These are phyloP conservation scores for Kazachstania viticola DNA, from an alignment of 805 yeast genomes.

Conservation along the genomic window DNA sequence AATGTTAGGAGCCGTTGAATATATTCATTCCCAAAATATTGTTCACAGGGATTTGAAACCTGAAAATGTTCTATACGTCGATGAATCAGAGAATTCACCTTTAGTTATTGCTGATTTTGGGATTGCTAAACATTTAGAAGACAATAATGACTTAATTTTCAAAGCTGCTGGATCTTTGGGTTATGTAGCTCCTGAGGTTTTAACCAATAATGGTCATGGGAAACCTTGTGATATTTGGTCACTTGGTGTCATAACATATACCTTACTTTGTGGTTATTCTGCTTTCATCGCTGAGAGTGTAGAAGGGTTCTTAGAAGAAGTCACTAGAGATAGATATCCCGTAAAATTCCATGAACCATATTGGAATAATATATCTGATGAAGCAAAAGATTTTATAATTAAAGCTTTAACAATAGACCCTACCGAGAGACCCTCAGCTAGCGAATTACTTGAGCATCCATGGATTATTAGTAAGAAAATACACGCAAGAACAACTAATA, in stretches of 20 bases:
- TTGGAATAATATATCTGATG: slow-evolving; percentile 72
- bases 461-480: slow-evolving; percentile 55
- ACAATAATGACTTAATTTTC: slow-evolving; percentile 48
- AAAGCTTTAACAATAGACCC: slow-evolving; percentile 62
- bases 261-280: slow-evolving; percentile 82
- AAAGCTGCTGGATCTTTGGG: slow-evolving; percentile 89
- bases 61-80: slow-evolving; percentile 72
- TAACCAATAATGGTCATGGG: slow-evolving; percentile 76
- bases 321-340: slow-evolving; percentile 51
- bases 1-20: slow-evolving; percentile 64
- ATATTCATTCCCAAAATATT: slow-evolving; percentile 63
- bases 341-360: slow-evolving; percentile 80
- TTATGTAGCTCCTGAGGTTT: slow-evolving; percentile 93
- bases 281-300: slow-evolving; percentile 84
- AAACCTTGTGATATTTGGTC: slow-evolving; percentile 96
- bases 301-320: slow-evolving; percentile 71
- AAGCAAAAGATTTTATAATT: slow-evolving; percentile 70
- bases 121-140: slow-evolving; percentile 66
- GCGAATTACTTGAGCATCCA: slow-evolving; percentile 51
- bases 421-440: slow-evolving; percentile 54
- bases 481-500: slow-evolving; percentile 35
- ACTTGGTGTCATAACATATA: slow-evolving; percentile 83
- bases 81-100: slow-evolving; percentile 45
- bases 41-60: slow-evolving; percentile 95
- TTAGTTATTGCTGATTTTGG: slow-evolving; percentile 93